A percentile compares a stretch with the other conserved stretches of the same genome.
These are phyloP conservation scores for Colletotrichum navitas DNA, from an alignment of 2,329 filamentous ascomycete species.

Conservation along the genomic window DNA sequence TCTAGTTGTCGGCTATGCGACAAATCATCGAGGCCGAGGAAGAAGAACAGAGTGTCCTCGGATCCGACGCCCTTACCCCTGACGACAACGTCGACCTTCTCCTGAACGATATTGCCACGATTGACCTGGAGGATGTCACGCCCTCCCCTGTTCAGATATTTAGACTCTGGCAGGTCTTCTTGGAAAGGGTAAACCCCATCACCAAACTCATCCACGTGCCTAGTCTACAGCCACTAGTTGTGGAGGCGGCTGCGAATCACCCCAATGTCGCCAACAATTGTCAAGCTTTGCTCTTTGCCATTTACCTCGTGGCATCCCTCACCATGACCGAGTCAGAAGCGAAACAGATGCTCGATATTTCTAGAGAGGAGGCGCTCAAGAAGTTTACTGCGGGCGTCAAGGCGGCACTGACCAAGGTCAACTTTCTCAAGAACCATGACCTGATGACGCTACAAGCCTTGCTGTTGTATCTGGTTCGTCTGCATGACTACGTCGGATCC, in stretches of 20 bases:
- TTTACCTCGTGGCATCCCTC: conserved; percentile 42
- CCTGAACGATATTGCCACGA: conserved; percentile 57
- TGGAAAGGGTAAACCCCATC: conserved; percentile 81
- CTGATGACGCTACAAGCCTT: conserved; percentile 71
- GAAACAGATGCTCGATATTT: conserved; percentile 62
- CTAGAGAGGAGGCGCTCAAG: conserved; percentile 63
- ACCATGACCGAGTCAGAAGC: conserved; percentile 63
- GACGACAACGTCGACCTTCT: conserved; percentile 67
- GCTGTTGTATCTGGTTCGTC: conserved; percentile 66
- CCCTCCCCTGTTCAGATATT: conserved; percentile 76
- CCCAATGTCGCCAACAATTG: conserved; percentile 62
- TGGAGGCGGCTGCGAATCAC: conserved; percentile 71
- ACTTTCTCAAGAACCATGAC: conserved; percentile 71
- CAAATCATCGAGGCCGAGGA: conserved; percentile 67
- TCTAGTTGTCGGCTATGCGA: conserved; percentile 69
- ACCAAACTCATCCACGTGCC: conserved; percentile 81
- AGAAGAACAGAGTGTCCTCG: conserved; percentile 62
- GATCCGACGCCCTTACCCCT: conserved; percentile 63
- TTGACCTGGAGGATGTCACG: conserved; percentile 65
- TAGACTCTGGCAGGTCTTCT: conserved; percentile 79
- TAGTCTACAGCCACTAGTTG: conserved; percentile 73
- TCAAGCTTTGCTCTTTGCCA: conserved; percentile 43
- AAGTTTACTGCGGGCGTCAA: conserved; percentile 66
- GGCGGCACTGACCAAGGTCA: conserved; percentile 61
- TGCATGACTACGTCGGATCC: not conserved